Evolutionary conservation across 169 alveolate species (phyloP).

Genomic region (Cryptosporidium sp.): DNA sequence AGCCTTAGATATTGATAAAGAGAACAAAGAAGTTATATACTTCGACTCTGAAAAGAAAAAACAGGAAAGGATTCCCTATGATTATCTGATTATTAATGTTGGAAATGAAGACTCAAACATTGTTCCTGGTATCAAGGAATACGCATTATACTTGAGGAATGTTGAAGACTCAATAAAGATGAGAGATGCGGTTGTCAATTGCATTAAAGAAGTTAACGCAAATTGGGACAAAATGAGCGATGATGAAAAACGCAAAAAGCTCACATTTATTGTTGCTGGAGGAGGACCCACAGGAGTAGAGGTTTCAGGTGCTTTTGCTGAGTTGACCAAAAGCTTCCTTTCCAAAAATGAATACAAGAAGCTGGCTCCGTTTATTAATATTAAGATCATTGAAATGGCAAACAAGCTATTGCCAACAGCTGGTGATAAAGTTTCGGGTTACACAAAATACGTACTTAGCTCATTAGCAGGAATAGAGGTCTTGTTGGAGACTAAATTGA

Average conservation of each 20-base stretch:
- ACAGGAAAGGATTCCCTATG: conserved; percentile 48
- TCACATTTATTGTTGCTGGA: conserved; percentile 70
- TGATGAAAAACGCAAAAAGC: conserved; percentile 26
- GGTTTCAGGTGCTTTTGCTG: conserved; percentile 70
- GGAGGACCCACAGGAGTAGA: conserved; percentile 76
- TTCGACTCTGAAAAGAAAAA: conserved; percentile 7
- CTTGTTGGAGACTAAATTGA: conserved; percentile 72
- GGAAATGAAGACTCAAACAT: conserved; percentile 50
- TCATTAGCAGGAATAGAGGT: conserved; percentile 70
- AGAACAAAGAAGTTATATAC: conserved; percentile 40
- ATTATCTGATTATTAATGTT: conserved; percentile 50
- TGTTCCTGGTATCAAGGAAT: conserved; percentile 57
- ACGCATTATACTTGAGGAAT: conserved; percentile 27
- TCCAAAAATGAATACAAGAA: conserved; percentile 5
- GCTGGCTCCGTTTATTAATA: conserved; percentile 11
- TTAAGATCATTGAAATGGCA: conserved; percentile 77
- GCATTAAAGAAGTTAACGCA: conserved; percentile 40
- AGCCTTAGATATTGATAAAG: conserved; percentile 59
- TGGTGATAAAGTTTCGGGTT: conserved; percentile 72
- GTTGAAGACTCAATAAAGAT: conserved; percentile 43
- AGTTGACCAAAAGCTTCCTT: conserved; percentile 12
- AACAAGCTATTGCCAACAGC: conserved; percentile 74
- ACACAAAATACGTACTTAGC: conserved; percentile 29
- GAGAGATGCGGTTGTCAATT: conserved; percentile 6
- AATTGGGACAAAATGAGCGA: conserved; percentile 42